phyloP scores from a whole-genome alignment of 305 asterid species.

The Stenogyne calaminthoides region DNA sequence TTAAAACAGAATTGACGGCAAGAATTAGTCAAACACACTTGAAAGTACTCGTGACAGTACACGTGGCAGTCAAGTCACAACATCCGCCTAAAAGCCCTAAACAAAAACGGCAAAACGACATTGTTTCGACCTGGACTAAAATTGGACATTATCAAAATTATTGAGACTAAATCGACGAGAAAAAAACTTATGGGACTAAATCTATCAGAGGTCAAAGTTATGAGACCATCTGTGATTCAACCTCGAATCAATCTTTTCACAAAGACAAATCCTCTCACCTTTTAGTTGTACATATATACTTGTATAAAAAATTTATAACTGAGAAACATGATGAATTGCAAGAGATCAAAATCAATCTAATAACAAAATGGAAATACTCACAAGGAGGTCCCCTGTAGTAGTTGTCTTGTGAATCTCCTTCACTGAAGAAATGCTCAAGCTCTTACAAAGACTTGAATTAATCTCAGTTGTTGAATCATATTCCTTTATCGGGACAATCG shows the following conservation, averaged over 20 bases:
- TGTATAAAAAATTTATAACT: background rate
- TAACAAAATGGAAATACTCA: slow-evolving; percentile 36
- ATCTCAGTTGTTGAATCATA: slow-evolving; percentile 36
- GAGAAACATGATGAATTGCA: background rate
- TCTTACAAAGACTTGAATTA: slow-evolving; percentile 48
- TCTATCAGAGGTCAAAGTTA: too few relatives aligned
- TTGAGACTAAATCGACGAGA: too few relatives aligned
- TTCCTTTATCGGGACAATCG: slow-evolving; percentile 48
- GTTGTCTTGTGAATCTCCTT: slow-evolving; percentile 61
- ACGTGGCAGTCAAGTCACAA: too few relatives aligned
- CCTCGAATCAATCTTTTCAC: slow-evolving; percentile 8
- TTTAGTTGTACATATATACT: background rate
- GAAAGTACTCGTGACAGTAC: too few relatives aligned
- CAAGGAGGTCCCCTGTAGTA: slow-evolving; percentile 58
- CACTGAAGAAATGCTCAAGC: slow-evolving; percentile 64
- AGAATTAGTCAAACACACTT: too few relatives aligned
- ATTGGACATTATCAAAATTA: too few relatives aligned
- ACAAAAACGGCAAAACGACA: too few relatives aligned
- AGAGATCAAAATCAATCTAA: background rate
- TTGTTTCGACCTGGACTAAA: too few relatives aligned
- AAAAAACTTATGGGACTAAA: too few relatives aligned
- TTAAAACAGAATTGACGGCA: too few relatives aligned
- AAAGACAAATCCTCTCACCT: background rate
- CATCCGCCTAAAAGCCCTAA: too few relatives aligned
- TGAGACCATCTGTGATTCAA: too few relatives aligned